These are phyloP conservation scores for Drechslerella dactyloides DNA, from an alignment of 2,329 filamentous ascomycete species.

Conservation along the genomic window DNA sequence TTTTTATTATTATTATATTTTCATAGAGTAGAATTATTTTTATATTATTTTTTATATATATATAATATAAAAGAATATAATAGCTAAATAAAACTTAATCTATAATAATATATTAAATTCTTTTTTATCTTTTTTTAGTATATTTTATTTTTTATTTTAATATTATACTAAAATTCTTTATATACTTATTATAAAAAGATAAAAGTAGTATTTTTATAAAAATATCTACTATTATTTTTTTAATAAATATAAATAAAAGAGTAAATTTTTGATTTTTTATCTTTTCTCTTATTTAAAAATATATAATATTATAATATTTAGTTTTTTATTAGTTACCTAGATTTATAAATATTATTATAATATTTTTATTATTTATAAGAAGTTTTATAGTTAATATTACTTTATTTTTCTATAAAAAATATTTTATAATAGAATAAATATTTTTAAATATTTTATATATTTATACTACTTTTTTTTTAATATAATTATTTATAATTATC, in stretches of 20 bases:
- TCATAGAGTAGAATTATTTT: slow-evolving; percentile 14
- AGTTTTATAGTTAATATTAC: slow-evolving; percentile 22
- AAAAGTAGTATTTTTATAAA: slow-evolving; percentile 14
- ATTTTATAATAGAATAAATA: slow-evolving; percentile 26
- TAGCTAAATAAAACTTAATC: slow-evolving; percentile 10
- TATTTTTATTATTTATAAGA: slow-evolving; percentile 21
- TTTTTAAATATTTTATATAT: slow-evolving; percentile 18
- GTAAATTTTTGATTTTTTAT: slow-evolving; percentile 15
- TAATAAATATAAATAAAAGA: slow-evolving; percentile 10
- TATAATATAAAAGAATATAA: slow-evolving; percentile 5
- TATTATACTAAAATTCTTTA: slow-evolving; percentile 1
- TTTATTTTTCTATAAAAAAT: slow-evolving; percentile 25
- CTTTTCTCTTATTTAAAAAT: slow-evolving; percentile 21
- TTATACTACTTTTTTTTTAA: slow-evolving; percentile 20
- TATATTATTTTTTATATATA: slow-evolving; percentile 7
- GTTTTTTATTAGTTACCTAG: slow-evolving; percentile 22
- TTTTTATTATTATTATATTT: slow-evolving; percentile 13
- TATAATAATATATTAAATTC: no score
- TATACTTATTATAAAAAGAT: slow-evolving; percentile 8
- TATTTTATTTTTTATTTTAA: no score
- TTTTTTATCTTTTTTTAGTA: no score
- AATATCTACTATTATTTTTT: slow-evolving; percentile 23
- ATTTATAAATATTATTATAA: slow-evolving; percentile 14
- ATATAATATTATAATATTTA: slow-evolving; percentile 21
- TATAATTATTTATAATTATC: slow-evolving; percentile 31